phyloP scores from a whole-genome alignment of 495 filamentous ascomycete species.

The Penicillium lividum region DNA sequence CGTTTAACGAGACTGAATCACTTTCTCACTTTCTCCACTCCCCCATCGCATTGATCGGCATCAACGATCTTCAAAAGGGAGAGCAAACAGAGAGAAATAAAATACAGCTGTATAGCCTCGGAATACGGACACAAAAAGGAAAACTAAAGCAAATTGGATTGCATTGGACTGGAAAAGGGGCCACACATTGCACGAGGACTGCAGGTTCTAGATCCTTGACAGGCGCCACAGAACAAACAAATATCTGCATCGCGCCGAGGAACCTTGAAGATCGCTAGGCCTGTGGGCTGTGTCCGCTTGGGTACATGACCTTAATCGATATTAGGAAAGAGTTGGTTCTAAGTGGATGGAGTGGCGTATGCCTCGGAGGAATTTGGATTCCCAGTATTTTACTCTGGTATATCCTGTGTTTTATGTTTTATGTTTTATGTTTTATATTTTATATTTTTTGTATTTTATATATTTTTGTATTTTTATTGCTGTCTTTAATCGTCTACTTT shows the following conservation, averaged over 20 bases:
- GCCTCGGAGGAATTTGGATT: no score
- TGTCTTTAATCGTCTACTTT: no score
- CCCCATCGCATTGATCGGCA: not conserved
- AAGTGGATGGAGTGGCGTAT: no score
- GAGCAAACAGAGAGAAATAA: not conserved
- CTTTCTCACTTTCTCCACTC: not conserved
- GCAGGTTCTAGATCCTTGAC: not conserved
- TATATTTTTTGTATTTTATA: no score
- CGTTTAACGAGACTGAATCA: not conserved
- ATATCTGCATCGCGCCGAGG: not conserved
- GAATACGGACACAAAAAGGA: not conserved
- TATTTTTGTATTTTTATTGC: no score
- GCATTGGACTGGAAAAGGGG: not conserved
- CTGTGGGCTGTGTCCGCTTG: not conserved
- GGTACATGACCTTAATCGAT: not conserved
- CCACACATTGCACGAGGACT: conserved; percentile 1
- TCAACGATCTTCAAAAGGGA: not conserved
- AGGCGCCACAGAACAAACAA: conserved; percentile 7
- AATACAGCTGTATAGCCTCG: not conserved
- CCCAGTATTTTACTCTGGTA: no score
- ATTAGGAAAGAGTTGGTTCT: not conserved
- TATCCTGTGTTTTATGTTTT: no score
- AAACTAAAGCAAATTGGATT: not conserved
- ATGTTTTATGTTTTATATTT: no score
- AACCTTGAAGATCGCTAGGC: not conserved